Evolutionary conservation across 352 stramenopile genomes (phyloP).

Genomic region (Pilasporangium apinafurcum): DNA sequence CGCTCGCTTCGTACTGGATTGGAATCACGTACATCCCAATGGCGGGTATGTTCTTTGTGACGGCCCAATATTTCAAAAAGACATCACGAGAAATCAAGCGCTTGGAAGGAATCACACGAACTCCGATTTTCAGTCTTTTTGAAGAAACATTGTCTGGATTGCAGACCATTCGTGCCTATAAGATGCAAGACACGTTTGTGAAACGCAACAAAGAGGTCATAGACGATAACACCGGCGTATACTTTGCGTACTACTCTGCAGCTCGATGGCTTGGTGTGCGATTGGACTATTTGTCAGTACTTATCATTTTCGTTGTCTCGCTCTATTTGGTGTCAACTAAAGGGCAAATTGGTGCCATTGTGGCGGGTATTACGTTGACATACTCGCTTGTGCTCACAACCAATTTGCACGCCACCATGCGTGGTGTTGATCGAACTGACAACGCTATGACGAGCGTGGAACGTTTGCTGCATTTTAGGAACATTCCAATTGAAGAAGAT

Average conservation of each 20-base stretch:
- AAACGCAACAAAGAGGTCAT: constrained; percentile 25
- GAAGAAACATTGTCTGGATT: constrained; percentile 91
- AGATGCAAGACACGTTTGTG: constrained; percentile 27
- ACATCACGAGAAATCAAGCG: constrained; percentile 88
- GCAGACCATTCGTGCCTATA: constrained; percentile 86
- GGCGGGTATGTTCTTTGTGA: constrained; percentile 37
- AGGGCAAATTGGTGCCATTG: constrained; percentile 13
- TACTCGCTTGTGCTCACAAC: constrained; percentile 37
- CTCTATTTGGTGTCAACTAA: constrained; percentile 73
- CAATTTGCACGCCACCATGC: constrained; percentile 18
- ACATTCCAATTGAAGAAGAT: constrained; percentile 2
- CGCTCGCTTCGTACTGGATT: constrained; percentile 28
- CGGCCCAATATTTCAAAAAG: constrained; percentile 81
- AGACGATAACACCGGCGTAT: constrained; percentile 32
- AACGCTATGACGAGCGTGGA: constrained; percentile 41
- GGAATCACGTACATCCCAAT: constrained; percentile 47
- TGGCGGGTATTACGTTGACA: constrained; percentile 24
- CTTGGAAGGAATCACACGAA: constrained; percentile 84
- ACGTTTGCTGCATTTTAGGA: constrained; percentile 21
- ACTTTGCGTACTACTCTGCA: constrained; percentile 25
- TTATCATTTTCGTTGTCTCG: constrained; percentile 86
- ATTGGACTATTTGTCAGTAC: constrained; percentile 68
- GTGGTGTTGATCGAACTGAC: constrained; percentile 21
- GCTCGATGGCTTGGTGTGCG: constrained; percentile 92
- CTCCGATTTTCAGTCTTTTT: constrained; percentile 91